Evolutionary conservation across 768 basidiomycete species (phyloP).

Genomic region (Sporobolomyces phaffii): DNA sequence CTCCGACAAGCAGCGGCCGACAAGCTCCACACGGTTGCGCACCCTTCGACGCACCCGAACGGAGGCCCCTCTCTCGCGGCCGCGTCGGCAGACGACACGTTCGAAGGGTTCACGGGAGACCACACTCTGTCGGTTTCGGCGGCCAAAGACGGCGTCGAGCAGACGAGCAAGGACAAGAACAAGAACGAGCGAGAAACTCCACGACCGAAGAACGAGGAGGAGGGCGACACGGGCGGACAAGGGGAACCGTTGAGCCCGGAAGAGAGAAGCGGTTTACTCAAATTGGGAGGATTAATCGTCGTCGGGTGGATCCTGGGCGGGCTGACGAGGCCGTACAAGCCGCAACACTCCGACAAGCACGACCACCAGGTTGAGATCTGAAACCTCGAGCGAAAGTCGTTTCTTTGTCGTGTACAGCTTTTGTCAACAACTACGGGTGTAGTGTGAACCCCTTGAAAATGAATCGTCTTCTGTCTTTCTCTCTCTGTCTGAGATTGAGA

Average conservation of each 20-base stretch:
- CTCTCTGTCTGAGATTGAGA: no score
- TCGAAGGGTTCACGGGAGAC: conserved; percentile 3
- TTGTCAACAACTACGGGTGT: no score
- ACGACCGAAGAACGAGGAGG: no score
- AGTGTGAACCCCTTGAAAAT: no score
- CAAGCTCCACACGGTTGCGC: background rate
- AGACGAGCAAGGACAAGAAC: background rate
- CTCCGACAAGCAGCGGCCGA: no score
- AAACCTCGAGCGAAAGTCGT: no score
- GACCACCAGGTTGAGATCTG: background rate
- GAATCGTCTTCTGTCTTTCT: no score
- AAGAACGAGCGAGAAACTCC: background rate
- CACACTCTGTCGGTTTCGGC: background rate
- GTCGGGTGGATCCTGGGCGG: background rate
- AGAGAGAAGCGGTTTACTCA: background rate
- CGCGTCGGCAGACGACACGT: conserved; percentile 5
- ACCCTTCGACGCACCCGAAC: background rate
- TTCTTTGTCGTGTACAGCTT: no score
- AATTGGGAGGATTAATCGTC: background rate
- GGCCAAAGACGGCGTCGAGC: background rate
- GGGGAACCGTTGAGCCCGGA: background rate
- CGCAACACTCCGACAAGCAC: background rate
- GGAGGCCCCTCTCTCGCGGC: background rate
- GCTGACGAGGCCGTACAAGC: conserved; percentile 8
- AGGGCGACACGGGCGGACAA: background rate